Conservation (phyloP, 129 eudicot genomes). For the Centella asiatica region DNA sequence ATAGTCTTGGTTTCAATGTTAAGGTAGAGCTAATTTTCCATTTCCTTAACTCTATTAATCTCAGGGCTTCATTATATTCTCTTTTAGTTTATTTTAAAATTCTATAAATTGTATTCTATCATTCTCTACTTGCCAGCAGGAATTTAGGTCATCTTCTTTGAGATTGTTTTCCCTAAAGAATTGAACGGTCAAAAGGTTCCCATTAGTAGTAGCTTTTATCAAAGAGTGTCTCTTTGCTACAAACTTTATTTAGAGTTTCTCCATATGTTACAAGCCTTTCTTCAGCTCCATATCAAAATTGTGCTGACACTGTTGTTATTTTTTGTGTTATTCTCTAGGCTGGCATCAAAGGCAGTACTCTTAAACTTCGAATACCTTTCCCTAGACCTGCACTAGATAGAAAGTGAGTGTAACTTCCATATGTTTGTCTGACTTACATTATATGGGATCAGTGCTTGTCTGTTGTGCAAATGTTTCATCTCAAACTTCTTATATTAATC, state of each 20-base stretch:
- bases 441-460: background rate
- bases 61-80: background rate
- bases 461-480: background rate
- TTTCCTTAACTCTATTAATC: background rate
- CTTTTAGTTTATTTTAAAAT: background rate
- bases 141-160: too few species aligned
- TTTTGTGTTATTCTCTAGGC: slow-evolving; percentile 58
- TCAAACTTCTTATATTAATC: background rate
- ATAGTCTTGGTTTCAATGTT: slow-evolving; percentile 87
- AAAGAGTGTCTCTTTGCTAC: background rate
- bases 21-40: slow-evolving; percentile 40
- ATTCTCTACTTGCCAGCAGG: background rate
- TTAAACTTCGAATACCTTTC: slow-evolving; percentile 92
- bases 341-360: slow-evolving; percentile 61
- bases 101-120: too few species aligned
- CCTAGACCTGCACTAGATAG: slow-evolving; percentile 75
- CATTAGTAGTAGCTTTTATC: background rate
- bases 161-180: too few species aligned
- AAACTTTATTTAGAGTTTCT: background rate
- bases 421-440: background rate
- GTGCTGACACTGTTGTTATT: background rate
- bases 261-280: background rate
- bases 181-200: background rate
- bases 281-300: background rate
- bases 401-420: slow-evolving; percentile 48